Evolutionary conservation across 352 stramenopile genomes (phyloP).

Genomic region (Phytopythium kandeliae): DNA sequence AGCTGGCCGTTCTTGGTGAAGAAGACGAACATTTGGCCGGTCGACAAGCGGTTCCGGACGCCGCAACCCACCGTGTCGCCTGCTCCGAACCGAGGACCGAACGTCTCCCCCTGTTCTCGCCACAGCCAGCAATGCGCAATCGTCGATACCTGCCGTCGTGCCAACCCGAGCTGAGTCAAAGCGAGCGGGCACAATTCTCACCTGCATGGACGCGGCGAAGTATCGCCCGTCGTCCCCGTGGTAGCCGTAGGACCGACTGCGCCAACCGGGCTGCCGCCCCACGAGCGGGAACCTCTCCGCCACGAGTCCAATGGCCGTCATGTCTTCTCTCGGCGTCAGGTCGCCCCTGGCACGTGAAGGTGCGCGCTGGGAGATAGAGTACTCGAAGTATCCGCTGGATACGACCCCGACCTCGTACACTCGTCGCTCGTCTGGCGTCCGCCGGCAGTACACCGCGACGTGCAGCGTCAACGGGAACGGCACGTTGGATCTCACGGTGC

Average conservation of each 20-base stretch:
- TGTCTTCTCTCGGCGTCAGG: conserved; percentile 18
- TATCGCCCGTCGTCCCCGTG: conserved; percentile 72
- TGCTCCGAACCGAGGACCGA: conserved; percentile 26
- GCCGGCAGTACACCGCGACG: conserved; percentile 43
- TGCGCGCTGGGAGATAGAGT: conserved; percentile 36
- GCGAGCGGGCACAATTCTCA: conserved; percentile 16
- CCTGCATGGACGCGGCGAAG: conserved; percentile 47
- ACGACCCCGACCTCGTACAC: conserved; percentile 47
- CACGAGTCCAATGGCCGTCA: conserved; percentile 64
- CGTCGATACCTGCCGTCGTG: no score
- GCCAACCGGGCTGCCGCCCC: conserved; percentile 69
- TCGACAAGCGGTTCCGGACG: conserved; percentile 12
- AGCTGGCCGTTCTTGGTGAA: conserved; percentile 73
- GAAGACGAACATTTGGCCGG: conserved; percentile 33
- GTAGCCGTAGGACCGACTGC: conserved; percentile 56
- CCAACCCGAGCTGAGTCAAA: no score
- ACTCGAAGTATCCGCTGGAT: conserved; percentile 70
- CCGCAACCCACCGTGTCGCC: conserved; percentile 30
- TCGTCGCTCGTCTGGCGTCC: conserved; percentile 12
- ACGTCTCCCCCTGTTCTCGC: conserved; percentile 17
- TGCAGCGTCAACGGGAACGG: conserved; percentile 56
- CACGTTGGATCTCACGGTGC: conserved; percentile 60
- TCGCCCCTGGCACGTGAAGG: conserved; percentile 12
- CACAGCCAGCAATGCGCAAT: no score
- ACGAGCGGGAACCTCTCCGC: conserved; percentile 47